These are phyloP conservation scores for thale cress (Arabidopsis thaliana) DNA, from an alignment of 345 rosid genomes.

Conservation along the genomic window DNA sequence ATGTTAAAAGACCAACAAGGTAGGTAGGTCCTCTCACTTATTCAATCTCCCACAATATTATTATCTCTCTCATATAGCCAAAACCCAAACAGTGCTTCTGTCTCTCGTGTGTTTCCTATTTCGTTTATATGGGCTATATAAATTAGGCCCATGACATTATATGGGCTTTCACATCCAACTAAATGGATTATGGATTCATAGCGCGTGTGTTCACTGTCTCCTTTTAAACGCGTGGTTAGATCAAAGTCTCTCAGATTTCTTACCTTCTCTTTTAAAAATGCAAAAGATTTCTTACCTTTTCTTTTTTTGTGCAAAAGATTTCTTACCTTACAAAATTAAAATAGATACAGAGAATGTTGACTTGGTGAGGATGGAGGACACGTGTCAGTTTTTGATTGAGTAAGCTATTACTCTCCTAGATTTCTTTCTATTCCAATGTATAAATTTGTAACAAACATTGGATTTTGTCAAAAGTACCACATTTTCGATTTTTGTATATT, in stretches of 20 bases:
- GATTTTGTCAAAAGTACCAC: not conserved
- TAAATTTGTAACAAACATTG: not conserved
- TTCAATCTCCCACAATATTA: not conserved
- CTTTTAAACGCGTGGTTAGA: not conserved
- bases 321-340: not conserved
- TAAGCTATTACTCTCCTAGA: not conserved
- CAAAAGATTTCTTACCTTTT: too few species aligned
- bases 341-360: not conserved
- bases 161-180: constrained; percentile 15
- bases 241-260: not conserved
- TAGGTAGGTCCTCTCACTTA: not conserved
- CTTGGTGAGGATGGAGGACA: not conserved
- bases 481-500: not conserved
- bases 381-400: not conserved
- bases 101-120: not conserved
- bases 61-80: not conserved
- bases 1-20: not conserved
- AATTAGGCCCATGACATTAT: constrained; percentile 12
- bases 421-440: not conserved
- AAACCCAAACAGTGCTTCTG: not conserved
- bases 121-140: not conserved
- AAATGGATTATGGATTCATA: not conserved
- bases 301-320: not conserved
- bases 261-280: not conserved
- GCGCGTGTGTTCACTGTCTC: not conserved